These are phyloP conservation scores for Rutstroemia sp. DNA, from an alignment of 2,329 filamentous ascomycete genomes.

Conservation along the genomic window DNA sequence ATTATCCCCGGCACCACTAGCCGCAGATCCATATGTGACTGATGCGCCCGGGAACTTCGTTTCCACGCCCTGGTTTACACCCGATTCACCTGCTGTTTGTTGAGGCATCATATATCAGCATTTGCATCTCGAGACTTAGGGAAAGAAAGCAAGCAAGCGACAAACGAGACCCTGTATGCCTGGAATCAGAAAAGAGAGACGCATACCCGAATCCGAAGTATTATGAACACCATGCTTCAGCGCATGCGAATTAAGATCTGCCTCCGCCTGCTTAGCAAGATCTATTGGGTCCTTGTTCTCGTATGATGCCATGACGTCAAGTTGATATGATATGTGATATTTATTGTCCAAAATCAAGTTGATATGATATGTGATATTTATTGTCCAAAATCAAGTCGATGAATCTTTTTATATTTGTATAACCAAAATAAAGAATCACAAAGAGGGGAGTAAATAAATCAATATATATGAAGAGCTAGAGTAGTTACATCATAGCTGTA, in stretches of 20 bases:
- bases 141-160: neutral
- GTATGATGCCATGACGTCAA: neutral
- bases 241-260: neutral
- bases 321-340: too few relatives aligned
- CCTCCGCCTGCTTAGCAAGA: neutral
- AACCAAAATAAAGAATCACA: too few relatives aligned
- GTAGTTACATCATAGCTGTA: too few relatives aligned
- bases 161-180: neutral
- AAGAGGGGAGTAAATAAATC: too few relatives aligned
- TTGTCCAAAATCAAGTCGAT: too few relatives aligned
- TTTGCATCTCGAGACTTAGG: neutral
- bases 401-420: too few relatives aligned
- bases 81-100: too few relatives aligned
- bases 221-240: neutral
- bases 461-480: too few relatives aligned
- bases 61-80: neutral
- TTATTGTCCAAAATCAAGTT: too few relatives aligned
- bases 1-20: neutral
- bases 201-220: neutral
- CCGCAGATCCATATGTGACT: neutral
- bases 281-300: neutral
- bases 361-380: too few relatives aligned
- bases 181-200: neutral
- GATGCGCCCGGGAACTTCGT: neutral
- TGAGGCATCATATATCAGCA: too few relatives aligned